These are phyloP conservation scores for Rhododendron ovatum DNA, from an alignment of 148 eudicot species.

Conservation along the genomic window DNA sequence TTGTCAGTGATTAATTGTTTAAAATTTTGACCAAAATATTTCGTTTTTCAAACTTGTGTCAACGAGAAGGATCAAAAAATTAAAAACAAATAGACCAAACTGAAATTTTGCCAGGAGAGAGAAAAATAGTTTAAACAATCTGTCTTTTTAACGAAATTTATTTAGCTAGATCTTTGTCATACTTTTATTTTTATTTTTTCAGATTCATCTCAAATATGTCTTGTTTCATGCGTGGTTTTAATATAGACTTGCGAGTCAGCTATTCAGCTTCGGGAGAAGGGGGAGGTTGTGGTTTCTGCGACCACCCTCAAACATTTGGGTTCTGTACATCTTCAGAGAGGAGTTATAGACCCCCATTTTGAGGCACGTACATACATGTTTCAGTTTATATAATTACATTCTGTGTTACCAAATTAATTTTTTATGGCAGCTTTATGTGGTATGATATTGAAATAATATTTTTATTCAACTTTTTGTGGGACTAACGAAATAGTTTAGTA, in stretches of 20 bases:
- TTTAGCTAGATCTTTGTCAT: too few relatives aligned
- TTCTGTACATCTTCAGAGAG: conserved; percentile 47
- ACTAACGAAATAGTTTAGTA: background rate
- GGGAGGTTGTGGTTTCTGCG: conserved; percentile 42
- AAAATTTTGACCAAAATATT: background rate
- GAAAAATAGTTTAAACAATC: too few relatives aligned
- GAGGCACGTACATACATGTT: conserved; percentile 37
- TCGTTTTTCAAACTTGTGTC: background rate
- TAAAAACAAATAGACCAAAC: too few relatives aligned
- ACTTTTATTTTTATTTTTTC: too few relatives aligned
- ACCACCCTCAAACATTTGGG: conserved; percentile 57
- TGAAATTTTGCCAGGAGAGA: too few relatives aligned
- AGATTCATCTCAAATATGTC: background rate
- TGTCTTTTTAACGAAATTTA: too few relatives aligned
- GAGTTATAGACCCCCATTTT: conserved; percentile 53
- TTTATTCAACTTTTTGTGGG: background rate
- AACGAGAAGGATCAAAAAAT: background rate
- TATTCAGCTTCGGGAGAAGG: conserved; percentile 50
- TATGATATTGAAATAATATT: background rate
- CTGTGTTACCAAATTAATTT: background rate
- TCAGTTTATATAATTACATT: background rate
- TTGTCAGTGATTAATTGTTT: too few relatives aligned
- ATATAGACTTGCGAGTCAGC: conserved; percentile 54
- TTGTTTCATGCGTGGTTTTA: background rate
- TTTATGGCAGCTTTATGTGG: background rate